Percentiles rank a stretch among this genome's conserved stretches.
These are phyloP conservation scores for Bertia moriformis DNA, from an alignment of 2,329 filamentous ascomycete genomes.

Conservation along the genomic window DNA sequence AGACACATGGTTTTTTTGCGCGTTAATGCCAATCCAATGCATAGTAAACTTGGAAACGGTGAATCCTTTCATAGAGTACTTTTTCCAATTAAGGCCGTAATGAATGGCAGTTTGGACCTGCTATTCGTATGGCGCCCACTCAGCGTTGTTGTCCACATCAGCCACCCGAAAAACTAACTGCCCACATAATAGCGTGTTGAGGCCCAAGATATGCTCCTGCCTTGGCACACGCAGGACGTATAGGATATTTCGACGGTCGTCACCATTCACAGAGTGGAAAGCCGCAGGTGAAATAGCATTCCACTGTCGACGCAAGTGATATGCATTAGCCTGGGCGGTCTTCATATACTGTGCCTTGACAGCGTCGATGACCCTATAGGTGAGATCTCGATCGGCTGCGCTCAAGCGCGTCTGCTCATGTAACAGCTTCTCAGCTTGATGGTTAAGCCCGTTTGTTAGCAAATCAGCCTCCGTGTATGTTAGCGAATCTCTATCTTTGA, in stretches of 20 bases:
- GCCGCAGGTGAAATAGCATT: slow-evolving; percentile 2
- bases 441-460: slow-evolving; percentile 14
- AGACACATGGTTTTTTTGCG: slow-evolving; percentile 4
- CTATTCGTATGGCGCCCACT: background rate
- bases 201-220: slow-evolving; percentile 6
- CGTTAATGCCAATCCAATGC: slow-evolving; percentile 5
- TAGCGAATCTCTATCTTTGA: background rate
- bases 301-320: background rate
- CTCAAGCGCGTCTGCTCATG: slow-evolving; percentile 8
- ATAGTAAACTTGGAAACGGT: slow-evolving; percentile 4
- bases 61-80: slow-evolving; percentile 3
- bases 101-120: background rate
- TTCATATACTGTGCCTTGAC: slow-evolving; percentile 4
- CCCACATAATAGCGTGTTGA: slow-evolving; percentile 4
- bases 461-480: background rate
- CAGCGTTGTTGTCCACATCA: slow-evolving; percentile 1
- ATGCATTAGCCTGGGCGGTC: slow-evolving; percentile 1
- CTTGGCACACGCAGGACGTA: slow-evolving; percentile 4
- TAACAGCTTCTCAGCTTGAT: slow-evolving; percentile 28
- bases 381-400: slow-evolving; percentile 5
- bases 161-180: slow-evolving; percentile 4
- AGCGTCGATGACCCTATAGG: slow-evolving; percentile 4
- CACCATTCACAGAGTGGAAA: slow-evolving; percentile 2
- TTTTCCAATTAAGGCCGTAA: slow-evolving; percentile 1
- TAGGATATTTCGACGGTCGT: slow-evolving; percentile 5